phyloP scores from a whole-genome alignment of 2,329 filamentous ascomycete species.

The Rhynchosporium agropyri region DNA sequence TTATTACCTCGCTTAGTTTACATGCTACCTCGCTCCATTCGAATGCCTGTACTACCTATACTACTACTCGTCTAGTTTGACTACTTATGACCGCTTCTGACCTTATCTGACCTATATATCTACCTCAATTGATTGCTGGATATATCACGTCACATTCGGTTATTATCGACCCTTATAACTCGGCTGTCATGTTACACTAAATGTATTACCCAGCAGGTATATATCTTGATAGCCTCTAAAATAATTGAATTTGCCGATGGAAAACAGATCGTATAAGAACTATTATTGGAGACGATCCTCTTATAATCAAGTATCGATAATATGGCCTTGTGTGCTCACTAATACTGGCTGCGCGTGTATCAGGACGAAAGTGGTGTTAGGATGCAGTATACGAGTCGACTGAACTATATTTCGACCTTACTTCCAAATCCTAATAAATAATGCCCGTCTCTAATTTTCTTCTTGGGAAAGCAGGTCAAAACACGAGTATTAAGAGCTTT shows the following conservation, averaged over 20 bases:
- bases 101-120: not conserved
- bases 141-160: constrained; percentile 1
- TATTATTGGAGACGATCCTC: not conserved
- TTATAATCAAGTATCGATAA: not conserved
- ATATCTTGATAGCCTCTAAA: constrained; percentile 7
- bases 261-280: constrained; percentile 4
- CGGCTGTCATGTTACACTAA: not conserved
- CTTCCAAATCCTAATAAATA: constrained; percentile 25
- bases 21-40: constrained; percentile 1
- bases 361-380: constrained; percentile 21
- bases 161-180: not conserved
- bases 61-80: constrained; percentile 7
- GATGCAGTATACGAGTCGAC: constrained; percentile 24
- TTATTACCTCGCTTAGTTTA: constrained; percentile 1
- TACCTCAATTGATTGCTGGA: constrained; percentile 6
- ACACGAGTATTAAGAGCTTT: constrained; percentile 21
- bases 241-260: not conserved
- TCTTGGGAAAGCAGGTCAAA: constrained; percentile 26
- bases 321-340: constrained; percentile 18
- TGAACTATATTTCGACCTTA: constrained; percentile 25
- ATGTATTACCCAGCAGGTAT: not conserved
- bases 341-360: constrained; percentile 28
- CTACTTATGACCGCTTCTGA: not conserved
- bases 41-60: not conserved
- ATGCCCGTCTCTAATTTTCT: constrained; percentile 28